Conservation (phyloP, 2,329 filamentous ascomycete genomes). For the Botrytis aclada region DNA sequence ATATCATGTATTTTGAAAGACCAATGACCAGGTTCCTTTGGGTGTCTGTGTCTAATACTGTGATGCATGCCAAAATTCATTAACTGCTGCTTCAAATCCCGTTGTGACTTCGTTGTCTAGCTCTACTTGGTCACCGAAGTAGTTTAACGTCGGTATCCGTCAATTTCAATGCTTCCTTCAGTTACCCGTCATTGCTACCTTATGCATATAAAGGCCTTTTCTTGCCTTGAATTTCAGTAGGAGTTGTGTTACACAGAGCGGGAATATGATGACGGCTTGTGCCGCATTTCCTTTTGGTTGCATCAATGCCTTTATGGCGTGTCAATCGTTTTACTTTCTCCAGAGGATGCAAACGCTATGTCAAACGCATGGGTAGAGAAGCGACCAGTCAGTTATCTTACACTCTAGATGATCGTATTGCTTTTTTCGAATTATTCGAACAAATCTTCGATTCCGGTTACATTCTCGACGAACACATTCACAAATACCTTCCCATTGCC, state of each 20-base stretch:
- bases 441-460: no score
- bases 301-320: not conserved
- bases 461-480: no score
- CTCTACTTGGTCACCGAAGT: not conserved
- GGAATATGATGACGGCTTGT: not conserved
- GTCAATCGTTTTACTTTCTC: not conserved
- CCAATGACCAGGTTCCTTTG: no score
- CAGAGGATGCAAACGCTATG: not conserved
- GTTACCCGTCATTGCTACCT: not conserved
- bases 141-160: not conserved
- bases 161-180: not conserved
- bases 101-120: not conserved
- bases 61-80: no score
- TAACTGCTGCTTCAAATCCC: no score
- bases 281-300: not conserved
- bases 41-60: no score
- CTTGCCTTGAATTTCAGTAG: not conserved
- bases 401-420: not conserved
- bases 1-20: no score
- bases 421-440: not conserved
- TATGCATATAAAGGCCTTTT: not conserved
- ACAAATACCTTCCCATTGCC: no score
- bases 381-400: not conserved
- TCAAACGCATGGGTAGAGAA: not conserved
- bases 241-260: not conserved